Evolutionary conservation across 2,329 filamentous ascomycete genomes (phyloP).

Genomic region (Penicillium olsonii): DNA sequence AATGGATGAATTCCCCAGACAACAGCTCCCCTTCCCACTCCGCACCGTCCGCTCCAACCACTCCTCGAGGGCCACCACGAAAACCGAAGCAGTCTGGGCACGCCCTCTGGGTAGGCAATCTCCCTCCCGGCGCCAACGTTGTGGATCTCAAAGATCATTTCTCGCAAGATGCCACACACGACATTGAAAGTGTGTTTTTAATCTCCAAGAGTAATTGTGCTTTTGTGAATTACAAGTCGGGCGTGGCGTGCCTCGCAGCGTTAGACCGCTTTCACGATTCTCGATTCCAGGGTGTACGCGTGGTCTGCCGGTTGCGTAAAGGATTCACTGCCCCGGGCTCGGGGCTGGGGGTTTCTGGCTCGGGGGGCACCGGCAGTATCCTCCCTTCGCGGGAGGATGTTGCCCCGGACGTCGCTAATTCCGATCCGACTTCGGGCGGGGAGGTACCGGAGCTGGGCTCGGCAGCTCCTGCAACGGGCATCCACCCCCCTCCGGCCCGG

Average conservation of each 20-base stretch:
- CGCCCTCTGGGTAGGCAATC: conserved; percentile 93
- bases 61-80: conserved; percentile 63
- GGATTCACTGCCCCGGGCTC: conserved; percentile 48
- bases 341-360: conserved; percentile 11
- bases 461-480: conserved; percentile 17
- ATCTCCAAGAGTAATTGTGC: conserved; percentile 98
- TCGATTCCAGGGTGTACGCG: conserved; percentile 77
- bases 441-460: conserved; percentile 11
- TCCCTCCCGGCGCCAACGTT: conserved; percentile 79
- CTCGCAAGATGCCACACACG: conserved; percentile 70
- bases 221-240: conserved; percentile 91
- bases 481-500: conserved; percentile 25
- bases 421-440: conserved; percentile 10
- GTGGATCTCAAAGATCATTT: conserved; percentile 89
- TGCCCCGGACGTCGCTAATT: conserved; percentile 1
- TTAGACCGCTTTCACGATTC: conserved; percentile 88
- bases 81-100: conserved; percentile 74
- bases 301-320: conserved; percentile 79
- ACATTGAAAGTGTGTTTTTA: conserved; percentile 86
- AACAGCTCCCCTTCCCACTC: conserved; percentile 9
- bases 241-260: conserved; percentile 71
- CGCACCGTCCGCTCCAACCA: conserved; percentile 26
- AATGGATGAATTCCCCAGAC: conserved; percentile 12
- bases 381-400: conserved; percentile 11
- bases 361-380: conserved; percentile 53